A percentile compares a stretch with the other conserved stretches of the same genome.
Conservation (phyloP, 116 monocot genomes). For the Cymodocea nodosa region DNA sequence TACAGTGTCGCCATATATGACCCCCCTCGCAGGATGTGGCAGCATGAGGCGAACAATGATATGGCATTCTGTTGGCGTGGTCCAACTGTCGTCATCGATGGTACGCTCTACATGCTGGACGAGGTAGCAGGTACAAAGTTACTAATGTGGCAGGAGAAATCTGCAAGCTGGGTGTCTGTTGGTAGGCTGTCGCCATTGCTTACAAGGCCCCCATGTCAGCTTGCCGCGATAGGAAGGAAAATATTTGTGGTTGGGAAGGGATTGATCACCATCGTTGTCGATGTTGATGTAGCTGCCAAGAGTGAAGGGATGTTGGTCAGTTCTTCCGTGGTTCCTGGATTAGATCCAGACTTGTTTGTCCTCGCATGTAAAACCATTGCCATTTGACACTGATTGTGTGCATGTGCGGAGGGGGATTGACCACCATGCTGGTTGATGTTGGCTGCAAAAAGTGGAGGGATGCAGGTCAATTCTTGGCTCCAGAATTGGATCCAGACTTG, state of each 20-base stretch:
- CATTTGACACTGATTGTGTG: slow-evolving; percentile 2
- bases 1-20: slow-evolving; percentile 20
- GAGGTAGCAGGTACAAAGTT: slow-evolving; percentile 21
- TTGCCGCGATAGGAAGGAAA: slow-evolving; percentile 26
- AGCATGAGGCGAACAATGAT: slow-evolving; percentile 1
- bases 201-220: slow-evolving; percentile 29
- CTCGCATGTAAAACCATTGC: slow-evolving; percentile 11
- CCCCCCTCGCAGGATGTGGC: slow-evolving; percentile 8
- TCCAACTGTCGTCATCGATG: slow-evolving; percentile 22
- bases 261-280: slow-evolving; percentile 14
- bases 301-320: slow-evolving; percentile 16
- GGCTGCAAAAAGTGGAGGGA: too few species aligned
- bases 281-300: slow-evolving; percentile 20
- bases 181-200: slow-evolving; percentile 30
- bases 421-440: too few species aligned
- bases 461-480: too few species aligned
- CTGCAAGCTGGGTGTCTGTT: slow-evolving; percentile 18
- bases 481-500: too few species aligned
- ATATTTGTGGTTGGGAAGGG: slow-evolving; percentile 33
- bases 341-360: slow-evolving; percentile 5
- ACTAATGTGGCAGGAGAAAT: slow-evolving; percentile 22
- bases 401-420: too few species aligned
- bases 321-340: slow-evolving; percentile 11
- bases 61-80: slow-evolving; percentile 18
- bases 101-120: slow-evolving; percentile 33